Percentiles rank a stretch among this genome's conserved stretches.
Evolutionary conservation across 1,139 yeast genomes (phyloP).

Genomic region (Martiniozyma asiatica): DNA sequence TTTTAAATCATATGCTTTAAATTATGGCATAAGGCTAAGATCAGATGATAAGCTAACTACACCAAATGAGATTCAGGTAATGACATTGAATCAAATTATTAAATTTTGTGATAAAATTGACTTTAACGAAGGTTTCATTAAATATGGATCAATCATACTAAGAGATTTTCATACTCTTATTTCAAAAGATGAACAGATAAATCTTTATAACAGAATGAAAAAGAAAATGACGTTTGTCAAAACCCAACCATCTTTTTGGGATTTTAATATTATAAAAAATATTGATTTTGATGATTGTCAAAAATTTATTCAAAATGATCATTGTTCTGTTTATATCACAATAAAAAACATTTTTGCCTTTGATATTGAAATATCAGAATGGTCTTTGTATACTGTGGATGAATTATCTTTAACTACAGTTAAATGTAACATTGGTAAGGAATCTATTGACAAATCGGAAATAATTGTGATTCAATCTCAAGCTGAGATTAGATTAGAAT

Average conservation of each 20-base stretch:
- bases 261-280: conserved; percentile 11
- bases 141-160: conserved; percentile 18
- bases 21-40: conserved; percentile 12
- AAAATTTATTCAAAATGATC: conserved; percentile 42
- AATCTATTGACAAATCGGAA: not conserved
- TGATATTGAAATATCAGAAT: conserved; percentile 49
- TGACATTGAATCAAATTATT: conserved; percentile 11
- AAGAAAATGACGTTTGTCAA: conserved; percentile 16
- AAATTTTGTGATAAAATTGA: conserved; percentile 14
- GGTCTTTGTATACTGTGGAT: conserved; percentile 30
- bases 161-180: conserved; percentile 19
- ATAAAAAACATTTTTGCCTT: conserved; percentile 78
- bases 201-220: conserved; percentile 11
- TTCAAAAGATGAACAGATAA: conserved; percentile 35
- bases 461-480: conserved; percentile 22
- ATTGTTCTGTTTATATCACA: conserved; percentile 38
- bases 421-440: no score
- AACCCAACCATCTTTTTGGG: conserved; percentile 16
- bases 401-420: conserved; percentile 9
- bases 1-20: conserved; percentile 12
- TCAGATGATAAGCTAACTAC: not conserved
- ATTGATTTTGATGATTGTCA: conserved; percentile 21
- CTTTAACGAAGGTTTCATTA: conserved; percentile 10
- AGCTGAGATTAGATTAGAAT: conserved; percentile 26
- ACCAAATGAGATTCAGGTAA: no score